phyloP scores from a whole-genome alignment of 208 protist genomes.

The Leishmania amazonensis region DNA sequence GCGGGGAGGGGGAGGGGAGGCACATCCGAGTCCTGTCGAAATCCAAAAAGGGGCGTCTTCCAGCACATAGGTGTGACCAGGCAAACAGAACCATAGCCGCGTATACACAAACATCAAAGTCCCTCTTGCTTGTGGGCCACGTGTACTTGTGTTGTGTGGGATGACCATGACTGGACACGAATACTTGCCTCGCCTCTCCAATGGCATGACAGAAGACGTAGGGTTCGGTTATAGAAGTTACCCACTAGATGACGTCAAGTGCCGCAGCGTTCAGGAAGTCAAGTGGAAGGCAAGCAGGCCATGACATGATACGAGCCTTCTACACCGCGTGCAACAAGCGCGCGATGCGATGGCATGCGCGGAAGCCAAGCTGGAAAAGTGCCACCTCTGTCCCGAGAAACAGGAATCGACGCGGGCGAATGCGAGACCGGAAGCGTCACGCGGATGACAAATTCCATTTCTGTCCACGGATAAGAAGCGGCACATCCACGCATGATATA shows the following conservation, averaged over 20 bases:
- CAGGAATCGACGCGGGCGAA: neutral
- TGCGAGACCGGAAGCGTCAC: neutral
- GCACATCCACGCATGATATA: neutral
- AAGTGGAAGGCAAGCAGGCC: neutral
- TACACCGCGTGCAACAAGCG: neutral
- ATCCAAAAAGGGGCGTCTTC: neutral
- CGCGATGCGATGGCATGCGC: neutral
- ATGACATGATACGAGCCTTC: neutral
- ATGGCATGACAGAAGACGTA: neutral
- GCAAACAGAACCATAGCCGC: neutral
- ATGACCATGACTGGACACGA: neutral
- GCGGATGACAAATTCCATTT: neutral
- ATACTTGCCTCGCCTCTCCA: neutral
- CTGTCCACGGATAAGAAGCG: neutral
- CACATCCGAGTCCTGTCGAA: neutral
- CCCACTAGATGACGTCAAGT: neutral
- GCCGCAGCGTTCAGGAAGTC: neutral
- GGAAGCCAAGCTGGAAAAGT: neutral
- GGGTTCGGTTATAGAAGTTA: neutral
- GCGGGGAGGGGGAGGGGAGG: neutral
- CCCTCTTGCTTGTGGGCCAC: neutral
- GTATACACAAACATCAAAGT: neutral
- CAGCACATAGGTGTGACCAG: neutral
- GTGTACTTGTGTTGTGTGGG: neutral
- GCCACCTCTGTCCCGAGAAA: neutral